A percentile compares a stretch with the other conserved stretches of the same genome.
Conservation (phyloP, 78 protist species). For the Guillardia theta region DNA sequence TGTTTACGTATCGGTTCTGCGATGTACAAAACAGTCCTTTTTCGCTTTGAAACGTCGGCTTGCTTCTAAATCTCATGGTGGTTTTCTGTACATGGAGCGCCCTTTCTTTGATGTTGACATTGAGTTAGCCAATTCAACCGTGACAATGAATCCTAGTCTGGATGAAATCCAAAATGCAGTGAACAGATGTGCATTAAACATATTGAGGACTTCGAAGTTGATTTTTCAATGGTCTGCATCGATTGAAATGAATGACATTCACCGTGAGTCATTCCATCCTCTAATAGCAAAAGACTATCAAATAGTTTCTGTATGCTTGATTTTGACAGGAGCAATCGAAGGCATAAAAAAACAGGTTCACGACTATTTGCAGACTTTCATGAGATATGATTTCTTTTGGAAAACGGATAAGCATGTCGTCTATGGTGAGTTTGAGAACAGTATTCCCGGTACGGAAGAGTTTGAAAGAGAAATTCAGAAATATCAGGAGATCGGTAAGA, state of each 20-base stretch:
- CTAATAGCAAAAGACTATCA: constrained; percentile 54
- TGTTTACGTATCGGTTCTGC: constrained; percentile 55
- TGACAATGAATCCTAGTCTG: constrained; percentile 58
- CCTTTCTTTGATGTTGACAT: constrained; percentile 65
- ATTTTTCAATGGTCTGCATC: constrained; percentile 16
- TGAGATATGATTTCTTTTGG: constrained; percentile 66
- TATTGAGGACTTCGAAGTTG: constrained; percentile 32
- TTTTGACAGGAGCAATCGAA: constrained; percentile 59
- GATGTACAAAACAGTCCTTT: constrained; percentile 47
- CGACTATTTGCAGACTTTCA: constrained; percentile 56
- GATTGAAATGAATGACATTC: not conserved
- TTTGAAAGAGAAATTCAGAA: constrained; percentile 34
- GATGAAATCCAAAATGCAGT: constrained; percentile 65
- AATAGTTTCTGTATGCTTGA: constrained; percentile 51
- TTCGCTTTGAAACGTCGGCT: constrained; percentile 55
- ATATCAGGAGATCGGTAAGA: not conserved
- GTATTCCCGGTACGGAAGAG: not conserved
- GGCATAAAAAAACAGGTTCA: constrained; percentile 60
- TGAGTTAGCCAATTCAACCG: constrained; percentile 54
- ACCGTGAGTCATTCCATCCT: constrained; percentile 36
- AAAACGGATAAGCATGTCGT: constrained; percentile 39
- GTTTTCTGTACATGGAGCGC: constrained; percentile 39
- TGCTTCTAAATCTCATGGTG: constrained; percentile 42
- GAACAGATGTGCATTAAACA: constrained; percentile 50
- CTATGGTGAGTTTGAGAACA: not conserved